phyloP scores from a whole-genome alignment of 352 stramenopile species.

The Phytopythium helicoides region DNA sequence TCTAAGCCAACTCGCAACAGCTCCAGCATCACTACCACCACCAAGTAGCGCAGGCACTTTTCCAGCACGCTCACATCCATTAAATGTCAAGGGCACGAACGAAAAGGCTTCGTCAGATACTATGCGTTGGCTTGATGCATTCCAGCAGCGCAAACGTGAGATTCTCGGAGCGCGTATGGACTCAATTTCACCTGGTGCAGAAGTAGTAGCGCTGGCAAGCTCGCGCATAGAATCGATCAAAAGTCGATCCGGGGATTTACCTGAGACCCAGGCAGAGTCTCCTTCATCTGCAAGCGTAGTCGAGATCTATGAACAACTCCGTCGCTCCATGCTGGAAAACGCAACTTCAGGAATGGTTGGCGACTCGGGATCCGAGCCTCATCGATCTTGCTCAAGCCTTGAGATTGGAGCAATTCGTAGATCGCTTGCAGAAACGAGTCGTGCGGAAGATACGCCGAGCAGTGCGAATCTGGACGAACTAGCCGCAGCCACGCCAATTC shows the following conservation, averaged over 20 bases:
- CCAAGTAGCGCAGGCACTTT: no score
- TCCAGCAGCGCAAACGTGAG: constrained; percentile 61
- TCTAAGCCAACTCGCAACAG: constrained; percentile 22
- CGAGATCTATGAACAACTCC: constrained; percentile 6
- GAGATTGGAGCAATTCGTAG: no score
- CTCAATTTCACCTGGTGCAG: constrained; percentile 9
- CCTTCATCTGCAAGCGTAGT: not conserved
- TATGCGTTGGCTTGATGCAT: constrained; percentile 61
- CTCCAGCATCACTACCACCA: not conserved
- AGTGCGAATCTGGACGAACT: no score
- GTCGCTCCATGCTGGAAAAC: constrained; percentile 8
- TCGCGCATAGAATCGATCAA: not conserved
- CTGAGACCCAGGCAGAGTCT: not conserved
- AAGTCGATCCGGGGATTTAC: not conserved
- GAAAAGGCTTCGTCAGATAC: constrained; percentile 29
- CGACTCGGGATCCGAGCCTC: no score
- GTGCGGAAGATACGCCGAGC: no score
- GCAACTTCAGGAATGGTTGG: no score
- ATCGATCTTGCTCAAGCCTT: no score
- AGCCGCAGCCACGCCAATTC: no score
- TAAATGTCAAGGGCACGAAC: not conserved
- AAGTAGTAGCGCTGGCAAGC: not conserved
- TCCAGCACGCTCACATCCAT: no score
- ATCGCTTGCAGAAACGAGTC: no score
- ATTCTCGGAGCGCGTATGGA: constrained; percentile 45